These are phyloP conservation scores for Liriodendron chinense DNA, from an alignment of 164 flowering plant species.

Conservation along the genomic window DNA sequence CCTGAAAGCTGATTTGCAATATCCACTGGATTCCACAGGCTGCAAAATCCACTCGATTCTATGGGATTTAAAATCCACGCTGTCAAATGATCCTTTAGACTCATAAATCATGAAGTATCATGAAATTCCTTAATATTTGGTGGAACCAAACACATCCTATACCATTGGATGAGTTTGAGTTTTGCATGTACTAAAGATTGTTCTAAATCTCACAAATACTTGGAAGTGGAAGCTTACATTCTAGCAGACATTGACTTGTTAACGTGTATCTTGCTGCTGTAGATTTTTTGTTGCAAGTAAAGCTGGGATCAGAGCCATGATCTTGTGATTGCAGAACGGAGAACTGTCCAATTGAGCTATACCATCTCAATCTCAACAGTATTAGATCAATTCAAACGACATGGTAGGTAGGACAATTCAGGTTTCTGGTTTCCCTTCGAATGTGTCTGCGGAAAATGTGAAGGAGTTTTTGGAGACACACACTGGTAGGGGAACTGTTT, in stretches of 20 bases:
- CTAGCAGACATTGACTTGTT: background rate
- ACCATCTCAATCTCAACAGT: background rate
- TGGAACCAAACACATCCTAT: too few relatives aligned
- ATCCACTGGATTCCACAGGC: too few relatives aligned
- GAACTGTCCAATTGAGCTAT: background rate
- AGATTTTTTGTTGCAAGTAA: background rate
- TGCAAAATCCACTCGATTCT: too few relatives aligned
- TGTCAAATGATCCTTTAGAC: too few relatives aligned
- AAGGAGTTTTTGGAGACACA: constrained; percentile 42
- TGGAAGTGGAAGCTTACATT: too few relatives aligned
- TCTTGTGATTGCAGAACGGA: background rate
- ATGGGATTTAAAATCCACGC: too few relatives aligned
- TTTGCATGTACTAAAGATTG: too few relatives aligned
- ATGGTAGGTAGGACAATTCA: constrained; percentile 52
- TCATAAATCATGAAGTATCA: too few relatives aligned
- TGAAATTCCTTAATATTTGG: too few relatives aligned
- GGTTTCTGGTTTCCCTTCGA: constrained; percentile 50
- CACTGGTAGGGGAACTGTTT: constrained; percentile 54
- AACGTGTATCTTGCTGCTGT: background rate
- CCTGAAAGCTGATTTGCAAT: too few relatives aligned
- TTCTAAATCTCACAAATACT: too few relatives aligned
- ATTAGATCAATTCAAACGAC: background rate
- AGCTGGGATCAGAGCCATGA: background rate
- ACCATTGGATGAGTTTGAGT: too few relatives aligned
- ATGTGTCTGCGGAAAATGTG: constrained; percentile 36